phyloP scores from a whole-genome alignment of 768 basidiomycete genomes.

The Clathrus columnatus region DNA sequence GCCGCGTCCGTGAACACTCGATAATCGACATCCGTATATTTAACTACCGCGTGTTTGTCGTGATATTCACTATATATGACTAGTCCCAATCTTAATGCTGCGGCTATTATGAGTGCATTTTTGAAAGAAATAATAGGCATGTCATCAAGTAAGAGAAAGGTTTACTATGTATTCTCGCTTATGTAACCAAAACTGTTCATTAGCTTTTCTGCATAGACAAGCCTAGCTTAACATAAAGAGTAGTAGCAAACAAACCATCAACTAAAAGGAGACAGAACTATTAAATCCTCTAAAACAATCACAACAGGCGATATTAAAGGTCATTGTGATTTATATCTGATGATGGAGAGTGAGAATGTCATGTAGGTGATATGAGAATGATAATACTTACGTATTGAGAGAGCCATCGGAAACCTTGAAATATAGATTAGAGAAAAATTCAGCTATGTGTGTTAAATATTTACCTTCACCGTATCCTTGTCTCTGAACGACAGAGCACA shows the following conservation, averaged over 20 bases:
- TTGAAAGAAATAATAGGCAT: slow-evolving; percentile 33
- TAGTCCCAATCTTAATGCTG: slow-evolving; percentile 54
- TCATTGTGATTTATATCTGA: slow-evolving; percentile 21
- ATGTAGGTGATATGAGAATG: not conserved
- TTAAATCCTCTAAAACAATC: too few relatives aligned
- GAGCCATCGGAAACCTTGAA: slow-evolving; percentile 88
- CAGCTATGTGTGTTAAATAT: slow-evolving; percentile 13
- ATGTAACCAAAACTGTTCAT: too few relatives aligned
- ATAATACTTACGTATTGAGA: slow-evolving; percentile 80
- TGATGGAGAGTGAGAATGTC: slow-evolving; percentile 1
- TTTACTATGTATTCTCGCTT: too few relatives aligned
- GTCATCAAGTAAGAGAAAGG: too few relatives aligned
- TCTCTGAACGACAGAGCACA: slow-evolving; percentile 99
- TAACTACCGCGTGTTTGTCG: slow-evolving; percentile 70
- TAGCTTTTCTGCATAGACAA: too few relatives aligned
- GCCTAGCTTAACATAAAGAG: too few relatives aligned
- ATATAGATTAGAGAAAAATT: not conserved
- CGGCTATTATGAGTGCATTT: slow-evolving; percentile 44
- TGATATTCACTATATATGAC: slow-evolving; percentile 89
- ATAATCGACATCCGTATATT: slow-evolving; percentile 99
- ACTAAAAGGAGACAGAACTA: too few relatives aligned
- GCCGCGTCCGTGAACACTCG: slow-evolving; percentile 92
- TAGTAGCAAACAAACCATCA: too few relatives aligned
- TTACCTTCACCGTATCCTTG: slow-evolving; percentile 96
- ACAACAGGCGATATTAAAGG: too few relatives aligned